Percentiles rank a stretch among this genome's conserved stretches.
Evolutionary conservation across 1,284 basidiomycete species (phyloP).

Genomic region (Puccinia brachypodii): DNA sequence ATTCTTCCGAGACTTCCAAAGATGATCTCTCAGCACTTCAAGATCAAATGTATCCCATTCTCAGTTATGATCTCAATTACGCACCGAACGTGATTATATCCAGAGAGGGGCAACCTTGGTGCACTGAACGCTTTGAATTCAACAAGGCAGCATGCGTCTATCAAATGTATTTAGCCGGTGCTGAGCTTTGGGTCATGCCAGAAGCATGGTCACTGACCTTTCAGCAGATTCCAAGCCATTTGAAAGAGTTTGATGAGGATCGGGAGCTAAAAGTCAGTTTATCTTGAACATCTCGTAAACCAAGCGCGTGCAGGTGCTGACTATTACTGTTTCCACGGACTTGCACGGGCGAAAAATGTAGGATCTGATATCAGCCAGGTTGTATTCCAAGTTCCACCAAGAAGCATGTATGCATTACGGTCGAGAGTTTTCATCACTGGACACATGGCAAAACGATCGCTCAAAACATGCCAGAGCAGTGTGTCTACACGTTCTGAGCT

Average conservation of each 20-base stretch:
- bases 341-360: conserved; percentile 8
- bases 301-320: not conserved
- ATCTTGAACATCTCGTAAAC: not conserved
- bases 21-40: conserved; percentile 50
- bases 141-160: conserved; percentile 55
- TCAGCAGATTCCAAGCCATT: conserved; percentile 51
- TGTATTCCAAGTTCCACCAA: conserved; percentile 56
- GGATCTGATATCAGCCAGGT: conserved; percentile 53
- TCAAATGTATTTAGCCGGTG: conserved; percentile 56
- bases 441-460: conserved; percentile 54
- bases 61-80: conserved; percentile 55
- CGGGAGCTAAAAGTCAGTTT: conserved; percentile 53
- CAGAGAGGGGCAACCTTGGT: conserved; percentile 55
- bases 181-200: conserved; percentile 55
- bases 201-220: conserved; percentile 55
- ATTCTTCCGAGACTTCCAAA: not conserved
- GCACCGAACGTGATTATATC: conserved; percentile 53
- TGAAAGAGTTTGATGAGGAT: conserved; percentile 51
- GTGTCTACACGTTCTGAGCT: conserved; percentile 49
- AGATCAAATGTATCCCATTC: conserved; percentile 52
- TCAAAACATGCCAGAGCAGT: conserved; percentile 52
- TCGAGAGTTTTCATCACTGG: conserved; percentile 54
- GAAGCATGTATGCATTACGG: conserved; percentile 57
- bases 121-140: conserved; percentile 55
- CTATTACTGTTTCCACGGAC: not conserved